Evolutionary conservation across 225 moss, liverwort and hornwort genomes (phyloP).

Genomic region (Anthoceros angustus): DNA sequence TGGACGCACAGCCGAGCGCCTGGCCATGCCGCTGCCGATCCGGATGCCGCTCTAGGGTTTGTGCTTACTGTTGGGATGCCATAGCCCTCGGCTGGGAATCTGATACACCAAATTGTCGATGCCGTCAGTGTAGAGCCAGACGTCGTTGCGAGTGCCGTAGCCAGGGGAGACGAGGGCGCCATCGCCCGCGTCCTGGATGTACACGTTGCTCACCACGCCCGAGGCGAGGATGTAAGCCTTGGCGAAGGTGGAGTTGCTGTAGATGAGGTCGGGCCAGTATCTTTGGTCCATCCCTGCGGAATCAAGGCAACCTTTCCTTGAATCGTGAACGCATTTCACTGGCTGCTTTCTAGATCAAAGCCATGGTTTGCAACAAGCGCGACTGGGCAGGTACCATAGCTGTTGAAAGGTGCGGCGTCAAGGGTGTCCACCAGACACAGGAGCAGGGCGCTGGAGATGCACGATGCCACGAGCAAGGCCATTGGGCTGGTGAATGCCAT

Average conservation of each 20-base stretch:
- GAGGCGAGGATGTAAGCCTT: neutral
- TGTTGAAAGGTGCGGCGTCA: neutral
- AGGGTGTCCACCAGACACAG: neutral
- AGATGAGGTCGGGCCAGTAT: neutral
- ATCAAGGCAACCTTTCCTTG: neutral
- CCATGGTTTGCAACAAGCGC: neutral
- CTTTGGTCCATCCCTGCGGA: slow-evolving; percentile 1
- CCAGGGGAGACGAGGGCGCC: slow-evolving; percentile 7
- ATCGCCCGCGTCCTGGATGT: neutral
- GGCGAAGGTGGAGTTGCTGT: slow-evolving; percentile 1
- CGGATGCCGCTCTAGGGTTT: neutral
- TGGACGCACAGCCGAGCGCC: neutral
- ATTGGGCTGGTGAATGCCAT: no score
- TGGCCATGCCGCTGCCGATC: neutral
- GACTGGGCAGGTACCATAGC: neutral
- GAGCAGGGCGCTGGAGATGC: neutral
- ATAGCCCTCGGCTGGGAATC: slow-evolving; percentile 28
- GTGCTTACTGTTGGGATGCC: slow-evolving; percentile 41
- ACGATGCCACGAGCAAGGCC: neutral
- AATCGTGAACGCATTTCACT: neutral
- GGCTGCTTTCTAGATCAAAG: no score
- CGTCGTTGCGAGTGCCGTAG: slow-evolving; percentile 19
- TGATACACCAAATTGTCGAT: slow-evolving; percentile 23
- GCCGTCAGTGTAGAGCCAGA: slow-evolving; percentile 32
- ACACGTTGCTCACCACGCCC: neutral